Base-by-base conservation (phyloP, 1,284 basidiomycete genomes). In the Coniferiporia weirii region DNA sequence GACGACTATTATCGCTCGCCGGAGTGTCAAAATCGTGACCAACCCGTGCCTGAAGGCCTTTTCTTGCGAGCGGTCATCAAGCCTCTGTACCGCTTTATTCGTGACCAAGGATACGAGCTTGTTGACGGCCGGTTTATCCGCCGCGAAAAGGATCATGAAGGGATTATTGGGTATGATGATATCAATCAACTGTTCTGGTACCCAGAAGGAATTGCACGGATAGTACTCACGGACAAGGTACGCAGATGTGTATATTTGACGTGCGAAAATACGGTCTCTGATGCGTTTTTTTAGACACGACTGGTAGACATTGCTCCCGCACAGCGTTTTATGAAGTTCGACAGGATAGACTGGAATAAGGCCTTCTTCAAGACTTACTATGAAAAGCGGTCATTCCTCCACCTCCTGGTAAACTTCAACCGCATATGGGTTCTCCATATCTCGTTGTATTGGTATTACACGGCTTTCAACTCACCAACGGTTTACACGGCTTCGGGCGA, bases 101-200 rank as follows among this genome's bases (percentile, higher is more conserved):
- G 96, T 52, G 97, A 99, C 73, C 95, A 99, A 70, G 95, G 95
- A 0, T 99, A 98, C 70, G 96, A 99, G 74, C 89, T 98, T 40
- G 80, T 94, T 36, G 96, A 98, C 69, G 95, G 95, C 54, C 95
- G 95, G 74, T 98, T 97, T 71, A 88, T 99, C 53, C 81, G 92
- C 67, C 83, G 91, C 69, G 96, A 99, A 78, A 82, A 81, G 69
- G 96, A 99, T 68, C 97, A 98, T 71, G 88, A 95, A 64, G 81
- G 89, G 65, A 94, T 98, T 69, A 98, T 99, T 70, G 97, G 96
- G 10, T 99, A 99, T 71, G 96, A 99, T 73, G 96, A 99, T 73
- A 91, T 99, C 68, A 99, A 99, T 72, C 96, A 99, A 73, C 78
- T 99, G 49, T 99, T 99, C 76, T 99, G 96, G 96, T 99, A 99